phyloP scores from a whole-genome alignment of 1,284 basidiomycete species.

The Rhodotorula sp. region DNA sequence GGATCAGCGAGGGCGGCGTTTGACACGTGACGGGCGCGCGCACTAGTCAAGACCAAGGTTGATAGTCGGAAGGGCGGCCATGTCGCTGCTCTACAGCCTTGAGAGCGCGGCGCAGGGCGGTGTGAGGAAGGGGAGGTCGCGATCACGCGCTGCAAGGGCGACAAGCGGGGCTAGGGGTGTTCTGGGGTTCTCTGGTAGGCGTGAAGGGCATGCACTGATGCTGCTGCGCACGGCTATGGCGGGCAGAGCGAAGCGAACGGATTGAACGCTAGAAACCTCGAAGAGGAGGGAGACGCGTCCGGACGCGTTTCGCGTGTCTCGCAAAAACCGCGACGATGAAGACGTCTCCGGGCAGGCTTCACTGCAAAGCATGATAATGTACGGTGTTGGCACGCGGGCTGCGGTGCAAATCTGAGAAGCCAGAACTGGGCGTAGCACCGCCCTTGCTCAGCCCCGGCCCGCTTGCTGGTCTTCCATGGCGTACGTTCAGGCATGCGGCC shows the following conservation, averaged over 20 bases:
- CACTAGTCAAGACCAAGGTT: slow-evolving; percentile 60
- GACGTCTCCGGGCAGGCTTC: no score
- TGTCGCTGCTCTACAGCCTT: background rate
- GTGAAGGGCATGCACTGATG: background rate
- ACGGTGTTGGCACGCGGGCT: no score
- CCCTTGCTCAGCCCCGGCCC: no score
- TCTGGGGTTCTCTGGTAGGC: background rate
- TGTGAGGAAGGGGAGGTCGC: background rate
- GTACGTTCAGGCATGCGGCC: no score
- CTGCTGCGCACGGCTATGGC: background rate
- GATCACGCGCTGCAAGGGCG: background rate
- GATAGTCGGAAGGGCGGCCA: slow-evolving; percentile 57
- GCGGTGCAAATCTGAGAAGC: no score
- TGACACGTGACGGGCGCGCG: slow-evolving; percentile 31
- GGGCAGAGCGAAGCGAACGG: background rate
- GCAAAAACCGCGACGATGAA: no score
- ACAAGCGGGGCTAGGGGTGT: no score
- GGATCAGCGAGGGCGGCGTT: background rate
- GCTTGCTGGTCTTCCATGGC: no score
- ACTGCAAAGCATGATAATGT: no score
- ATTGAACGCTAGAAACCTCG: background rate
- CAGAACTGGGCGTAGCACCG: no score
- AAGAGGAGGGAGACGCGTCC: background rate
- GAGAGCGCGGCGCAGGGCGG: no score
- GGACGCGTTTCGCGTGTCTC: no score